Base-by-base conservation (phyloP, 129 eudicot species). In the Escallonia rubra region DNA sequence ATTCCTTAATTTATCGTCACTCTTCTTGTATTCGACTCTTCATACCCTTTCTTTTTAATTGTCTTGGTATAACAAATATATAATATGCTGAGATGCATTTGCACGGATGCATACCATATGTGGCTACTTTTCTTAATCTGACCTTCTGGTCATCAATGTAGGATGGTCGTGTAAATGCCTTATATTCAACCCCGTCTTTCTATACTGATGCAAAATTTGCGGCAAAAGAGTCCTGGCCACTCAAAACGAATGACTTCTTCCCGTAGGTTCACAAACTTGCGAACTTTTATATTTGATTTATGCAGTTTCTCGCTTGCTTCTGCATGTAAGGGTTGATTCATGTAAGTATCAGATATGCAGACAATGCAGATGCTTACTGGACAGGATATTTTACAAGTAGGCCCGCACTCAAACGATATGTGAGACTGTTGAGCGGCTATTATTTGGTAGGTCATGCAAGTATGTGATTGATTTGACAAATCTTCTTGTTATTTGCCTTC, bases 141-240 rank as follows among this genome's bases (percentile, higher is more conserved):
- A 48, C 50, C 11, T 65, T 57, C 23, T 23, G 34, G 34, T 23
- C 34, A 23, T 67, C 49, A 44, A 39, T 79, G 65, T 72, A 94
- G 99, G 99, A 94, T 85, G 97, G 97, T 3, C 92, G 99, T 53
- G 96, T 94, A 70, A 89, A 94, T 83, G 99, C 94, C 72, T 79
- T 94, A 7, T 94, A 94, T 82, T 94, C 99, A 9, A 89, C 97
- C 1, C 96, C 99, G 41, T 87, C 99, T 46, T 56, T 94, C 45
- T 94, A 94, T 75, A 85, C 97, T 3, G 99, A 94, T 83, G 99
- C 97, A 52, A 94, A 94, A 79, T 53, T 85, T 76, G 93, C 96
- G 0, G 82, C 79, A 70, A 71, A 82, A 2, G 83, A 83, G 72
- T 57, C 87, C 8, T 94, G 99, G 99, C 99, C 99, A 41, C 92